phyloP scores from a whole-genome alignment of 306 rosid genomes.

The Prunus armeniaca region DNA sequence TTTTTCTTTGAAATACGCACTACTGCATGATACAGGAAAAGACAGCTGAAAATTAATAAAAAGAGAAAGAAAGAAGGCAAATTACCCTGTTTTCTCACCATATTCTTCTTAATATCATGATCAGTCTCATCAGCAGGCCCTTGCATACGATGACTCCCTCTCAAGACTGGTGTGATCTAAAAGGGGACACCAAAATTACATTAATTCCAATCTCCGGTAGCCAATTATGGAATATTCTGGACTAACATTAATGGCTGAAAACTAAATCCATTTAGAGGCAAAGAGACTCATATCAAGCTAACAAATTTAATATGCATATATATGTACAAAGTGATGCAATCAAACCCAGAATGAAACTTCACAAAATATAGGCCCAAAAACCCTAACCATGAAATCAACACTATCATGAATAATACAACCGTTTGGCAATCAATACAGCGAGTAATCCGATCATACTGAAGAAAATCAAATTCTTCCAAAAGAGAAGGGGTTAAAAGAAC shows the following conservation, averaged over 20 bases:
- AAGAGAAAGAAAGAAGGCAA: slow-evolving; percentile 1
- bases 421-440: slow-evolving; percentile 4
- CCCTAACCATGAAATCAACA: slow-evolving; percentile 20
- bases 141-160: slow-evolving; percentile 46
- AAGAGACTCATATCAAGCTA: not conserved
- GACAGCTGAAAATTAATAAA: not conserved
- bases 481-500: slow-evolving; percentile 17
- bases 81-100: slow-evolving; percentile 60
- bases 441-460: not conserved
- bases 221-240: not conserved
- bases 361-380: slow-evolving; percentile 5
- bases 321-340: not conserved
- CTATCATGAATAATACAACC: slow-evolving; percentile 39
- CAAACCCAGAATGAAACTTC: too few species aligned
- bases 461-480: slow-evolving; percentile 6
- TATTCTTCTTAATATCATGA: slow-evolving; percentile 35
- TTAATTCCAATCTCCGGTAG: slow-evolving; percentile 33
- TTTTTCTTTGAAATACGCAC: not conserved
- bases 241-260: not conserved
- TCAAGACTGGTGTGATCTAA: slow-evolving; percentile 47
- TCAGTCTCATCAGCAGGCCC: slow-evolving; percentile 37
- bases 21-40: slow-evolving; percentile 6
- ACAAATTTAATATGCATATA: not conserved
- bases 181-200: slow-evolving; percentile 43
- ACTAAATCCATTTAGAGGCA: not conserved